These are phyloP conservation scores for Penicillium sp. DNA, from an alignment of 2,329 filamentous ascomycete genomes.

Conservation along the genomic window DNA sequence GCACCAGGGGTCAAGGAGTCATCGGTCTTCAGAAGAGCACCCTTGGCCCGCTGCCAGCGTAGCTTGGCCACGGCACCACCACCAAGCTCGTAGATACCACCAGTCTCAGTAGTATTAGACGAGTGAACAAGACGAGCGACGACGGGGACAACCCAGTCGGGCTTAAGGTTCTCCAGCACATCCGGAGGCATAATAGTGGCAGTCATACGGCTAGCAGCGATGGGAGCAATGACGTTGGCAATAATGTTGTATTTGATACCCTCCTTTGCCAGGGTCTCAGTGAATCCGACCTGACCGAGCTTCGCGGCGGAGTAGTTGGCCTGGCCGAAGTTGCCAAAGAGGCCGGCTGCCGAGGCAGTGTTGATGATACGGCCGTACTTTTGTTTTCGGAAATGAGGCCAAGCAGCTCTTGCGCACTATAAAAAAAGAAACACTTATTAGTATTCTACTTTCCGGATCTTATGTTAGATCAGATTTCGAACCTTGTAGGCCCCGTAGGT, in stretches of 20 bases:
- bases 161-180: slow-evolving; percentile 78
- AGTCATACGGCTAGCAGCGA: slow-evolving; percentile 94
- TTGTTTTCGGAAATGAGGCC: slow-evolving; percentile 97
- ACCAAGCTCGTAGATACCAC: slow-evolving; percentile 89
- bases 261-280: slow-evolving; percentile 96
- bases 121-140: slow-evolving; percentile 87
- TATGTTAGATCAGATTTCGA: slow-evolving; percentile 5
- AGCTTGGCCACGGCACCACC: slow-evolving; percentile 91
- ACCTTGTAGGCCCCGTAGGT: slow-evolving; percentile 89
- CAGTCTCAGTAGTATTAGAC: slow-evolving; percentile 77
- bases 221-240: slow-evolving; percentile 90
- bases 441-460: background rate
- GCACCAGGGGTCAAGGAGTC: slow-evolving; percentile 83
- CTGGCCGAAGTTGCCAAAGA: slow-evolving; percentile 95
- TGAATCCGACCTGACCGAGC: slow-evolving; percentile 92
- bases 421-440: slow-evolving; percentile 11
- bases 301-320: slow-evolving; percentile 97
- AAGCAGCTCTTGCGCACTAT: slow-evolving; percentile 82
- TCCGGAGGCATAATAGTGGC: slow-evolving; percentile 95
- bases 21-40: slow-evolving; percentile 86
- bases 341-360: slow-evolving; percentile 90
- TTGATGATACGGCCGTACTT: slow-evolving; percentile 97
- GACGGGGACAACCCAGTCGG: slow-evolving; percentile 91
- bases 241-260: slow-evolving; percentile 97
- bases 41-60: slow-evolving; percentile 89